Base-by-base conservation (phyloP, 306 rosid genomes). In the Corylus americana region DNA sequence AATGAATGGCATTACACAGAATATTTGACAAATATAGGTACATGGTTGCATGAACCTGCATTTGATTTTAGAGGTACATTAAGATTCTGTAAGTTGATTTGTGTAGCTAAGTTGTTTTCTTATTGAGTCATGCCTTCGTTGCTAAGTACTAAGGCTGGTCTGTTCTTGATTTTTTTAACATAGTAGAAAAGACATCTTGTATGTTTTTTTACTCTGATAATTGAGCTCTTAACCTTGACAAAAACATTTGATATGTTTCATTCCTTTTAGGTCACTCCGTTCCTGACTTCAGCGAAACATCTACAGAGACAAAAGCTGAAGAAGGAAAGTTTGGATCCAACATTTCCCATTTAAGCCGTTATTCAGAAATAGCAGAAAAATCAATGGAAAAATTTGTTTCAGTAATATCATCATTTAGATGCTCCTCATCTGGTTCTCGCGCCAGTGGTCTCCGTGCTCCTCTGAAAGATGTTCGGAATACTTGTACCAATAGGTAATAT, bases 401-500 rank as follows among this genome's bases (percentile, higher is more conserved):
- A 39, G 77, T 86, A 37, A 84, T 94, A 75, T 91, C 94, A 51
- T 81, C 97, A 67, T 90, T 91, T 73, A 80, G 77, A 85, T 91
- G 61, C 83, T 58, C 97, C 14, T 85, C 86, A 35, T 83, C 93
- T 47, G 93, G 98, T 78, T 88, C 99, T 81, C 97, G 94, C 31
- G 98, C 94, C 54, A 95, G 99, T 51, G 97, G 98, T 67, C 98
- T 95, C 72, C 92, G 96, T 64, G 96, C 99, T 80, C 98, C 98
- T 75, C 74, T 90, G 67, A 89, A 77, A 82, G 98, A 91, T 81
- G 86, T 91, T 75, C 79, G 5, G 73, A 95, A 90, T 83, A 88
- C 80, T 54, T 12, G 55, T 73, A 66, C 74, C 71, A 83, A 81
- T 39, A 83, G 92, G 98, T 90, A 85, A 83, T 74, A 50, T 70